Percentiles rank a stretch among this genome's conserved stretches.
These are phyloP conservation scores for Macadamia tetraphylla DNA, from an alignment of 164 flowering plant genomes.

Conservation along the genomic window DNA sequence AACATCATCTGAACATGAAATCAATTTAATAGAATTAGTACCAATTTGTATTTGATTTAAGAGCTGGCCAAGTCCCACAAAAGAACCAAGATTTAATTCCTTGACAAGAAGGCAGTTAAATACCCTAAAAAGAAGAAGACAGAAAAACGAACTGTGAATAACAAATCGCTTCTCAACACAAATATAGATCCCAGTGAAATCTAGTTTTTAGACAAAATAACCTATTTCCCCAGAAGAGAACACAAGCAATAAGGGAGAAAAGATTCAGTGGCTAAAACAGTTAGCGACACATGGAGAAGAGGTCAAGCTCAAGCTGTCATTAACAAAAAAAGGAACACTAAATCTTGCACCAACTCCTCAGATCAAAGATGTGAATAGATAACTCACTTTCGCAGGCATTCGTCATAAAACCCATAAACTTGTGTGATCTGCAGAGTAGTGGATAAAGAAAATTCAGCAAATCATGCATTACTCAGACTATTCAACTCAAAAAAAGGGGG, in stretches of 20 bases:
- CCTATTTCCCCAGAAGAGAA: not conserved
- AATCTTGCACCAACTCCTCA: not conserved
- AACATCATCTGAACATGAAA: no score
- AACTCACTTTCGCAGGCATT: slow-evolving; percentile 95
- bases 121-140: not conserved
- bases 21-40: no score
- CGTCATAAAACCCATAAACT: slow-evolving; percentile 98
- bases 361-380: slow-evolving; percentile 7
- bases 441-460: slow-evolving; percentile 7
- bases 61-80: not conserved
- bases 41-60: no score
- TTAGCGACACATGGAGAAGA: not conserved
- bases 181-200: not conserved
- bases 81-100: not conserved
- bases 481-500: not conserved
- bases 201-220: not conserved
- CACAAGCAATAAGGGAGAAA: no score
- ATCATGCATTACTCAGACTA: not conserved
- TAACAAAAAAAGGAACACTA: not conserved
- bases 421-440: slow-evolving; percentile 83
- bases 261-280: no score
- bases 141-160: not conserved
- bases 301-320: not conserved
- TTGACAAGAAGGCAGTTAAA: not conserved
- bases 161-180: not conserved